These are phyloP conservation scores for Parsonsia alboflavescens DNA, from an alignment of 257 asterid genomes.

Conservation along the genomic window DNA sequence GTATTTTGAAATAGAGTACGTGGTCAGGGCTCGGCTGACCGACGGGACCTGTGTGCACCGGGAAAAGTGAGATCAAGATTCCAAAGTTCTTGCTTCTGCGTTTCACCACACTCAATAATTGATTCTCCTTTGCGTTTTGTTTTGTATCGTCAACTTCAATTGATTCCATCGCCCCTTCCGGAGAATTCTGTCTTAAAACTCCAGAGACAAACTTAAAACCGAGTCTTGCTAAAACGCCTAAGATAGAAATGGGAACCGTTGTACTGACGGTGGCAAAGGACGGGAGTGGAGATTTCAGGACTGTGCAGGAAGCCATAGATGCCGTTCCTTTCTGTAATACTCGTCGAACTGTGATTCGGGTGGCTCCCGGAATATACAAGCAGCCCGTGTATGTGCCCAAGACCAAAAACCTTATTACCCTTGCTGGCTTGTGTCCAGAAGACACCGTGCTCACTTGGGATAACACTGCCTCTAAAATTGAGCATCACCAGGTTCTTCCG, in stretches of 20 bases:
- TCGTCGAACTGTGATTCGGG: conserved; percentile 64
- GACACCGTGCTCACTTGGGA: conserved; percentile 75
- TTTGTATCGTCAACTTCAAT: conserved; percentile 1
- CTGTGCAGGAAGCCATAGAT: conserved; percentile 96
- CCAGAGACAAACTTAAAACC: background rate
- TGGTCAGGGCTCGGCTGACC: background rate
- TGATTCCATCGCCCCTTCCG: background rate
- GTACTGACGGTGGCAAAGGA: conserved; percentile 65
- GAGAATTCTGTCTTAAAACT: background rate
- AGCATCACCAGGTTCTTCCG: conserved; percentile 68
- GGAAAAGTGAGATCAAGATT: background rate
- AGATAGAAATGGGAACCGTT: conserved; percentile 16
- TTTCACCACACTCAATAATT: background rate
- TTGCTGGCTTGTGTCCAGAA: conserved; percentile 77
- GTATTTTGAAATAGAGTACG: no score
- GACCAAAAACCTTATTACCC: conserved; percentile 75
- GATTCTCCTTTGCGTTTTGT: background rate
- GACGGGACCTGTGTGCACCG: background rate
- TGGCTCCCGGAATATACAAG: conserved; percentile 69
- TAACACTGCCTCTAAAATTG: conserved; percentile 72
- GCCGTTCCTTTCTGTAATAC: conserved; percentile 72
- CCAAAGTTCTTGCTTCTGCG: background rate
- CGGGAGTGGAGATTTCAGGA: conserved; percentile 56
- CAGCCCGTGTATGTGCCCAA: conserved; percentile 87
- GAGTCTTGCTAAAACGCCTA: background rate